Conservation (phyloP, 306 rosid species). For the Oxytropis ochrocephala region DNA sequence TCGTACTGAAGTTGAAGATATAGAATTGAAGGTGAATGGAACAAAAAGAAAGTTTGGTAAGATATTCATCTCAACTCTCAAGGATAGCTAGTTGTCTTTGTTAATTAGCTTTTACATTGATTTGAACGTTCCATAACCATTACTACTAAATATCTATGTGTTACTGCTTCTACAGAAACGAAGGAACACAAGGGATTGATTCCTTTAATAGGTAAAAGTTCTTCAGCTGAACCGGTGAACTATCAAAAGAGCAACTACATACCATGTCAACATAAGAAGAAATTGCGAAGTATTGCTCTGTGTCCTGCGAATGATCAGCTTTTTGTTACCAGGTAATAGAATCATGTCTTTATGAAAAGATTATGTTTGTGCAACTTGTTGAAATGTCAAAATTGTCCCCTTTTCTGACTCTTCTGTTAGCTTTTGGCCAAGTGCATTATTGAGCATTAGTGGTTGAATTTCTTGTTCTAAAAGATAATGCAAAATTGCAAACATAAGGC, state of each 20-base stretch:
- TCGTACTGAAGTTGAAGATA: too few relatives aligned
- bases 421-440: background rate
- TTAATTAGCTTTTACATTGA: background rate
- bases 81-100: conserved; percentile 2
- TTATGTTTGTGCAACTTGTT: background rate
- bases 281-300: conserved; percentile 48
- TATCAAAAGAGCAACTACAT: conserved; percentile 36
- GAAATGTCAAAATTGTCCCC: background rate
- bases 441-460: too few relatives aligned
- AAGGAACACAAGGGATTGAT: conserved; percentile 52
- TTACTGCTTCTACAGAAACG: conserved; percentile 30
- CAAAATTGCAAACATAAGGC: background rate
- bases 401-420: background rate
- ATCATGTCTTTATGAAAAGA: background rate
- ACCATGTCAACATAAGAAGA: conserved; percentile 62
- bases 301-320: conserved; percentile 70
- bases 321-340: conserved; percentile 67
- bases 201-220: conserved; percentile 36
- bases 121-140: background rate
- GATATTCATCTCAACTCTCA: conserved; percentile 3
- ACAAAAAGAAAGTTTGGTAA: conserved; percentile 63
- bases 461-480: too few relatives aligned
- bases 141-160: too few relatives aligned
- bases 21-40: conserved; percentile 4
- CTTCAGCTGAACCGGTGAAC: conserved; percentile 31